Conservation (phyloP, 345 rosid genomes). For the Laguncularia racemosa region DNA sequence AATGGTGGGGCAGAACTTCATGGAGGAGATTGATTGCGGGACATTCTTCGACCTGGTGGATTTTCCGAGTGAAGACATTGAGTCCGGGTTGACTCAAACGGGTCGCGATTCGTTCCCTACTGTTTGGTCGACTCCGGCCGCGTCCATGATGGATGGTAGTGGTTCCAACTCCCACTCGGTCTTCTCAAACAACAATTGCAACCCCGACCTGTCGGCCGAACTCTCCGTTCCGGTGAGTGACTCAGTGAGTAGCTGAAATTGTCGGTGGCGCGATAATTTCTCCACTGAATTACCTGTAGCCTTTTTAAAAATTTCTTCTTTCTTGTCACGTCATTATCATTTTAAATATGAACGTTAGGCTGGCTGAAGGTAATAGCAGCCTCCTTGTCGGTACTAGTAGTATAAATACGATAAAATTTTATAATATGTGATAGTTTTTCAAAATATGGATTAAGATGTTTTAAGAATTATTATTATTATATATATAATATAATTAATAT, state of each 20-base stretch:
- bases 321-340: no score
- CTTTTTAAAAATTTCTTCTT: neutral
- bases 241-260: neutral
- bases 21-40: conserved; percentile 85
- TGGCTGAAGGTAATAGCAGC: no score
- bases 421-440: no score
- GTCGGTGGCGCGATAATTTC: neutral
- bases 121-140: conserved; percentile 61
- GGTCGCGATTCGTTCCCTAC: conserved; percentile 41
- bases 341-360: no score
- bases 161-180: conserved; percentile 48
- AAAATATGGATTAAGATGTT: no score
- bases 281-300: neutral
- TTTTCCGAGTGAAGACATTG: conserved; percentile 68
- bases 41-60: conserved; percentile 89
- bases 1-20: conserved; percentile 64
- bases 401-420: no score
- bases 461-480: no score
- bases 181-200: conserved; percentile 38
- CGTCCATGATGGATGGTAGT: conserved; percentile 23
- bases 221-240: conserved; percentile 83
- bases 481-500: no score
- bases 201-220: conserved; percentile 62
- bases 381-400: no score
- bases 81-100: conserved; percentile 26